These are phyloP conservation scores for Hibiscus tridactylites DNA, from an alignment of 345 rosid genomes.

Conservation along the genomic window DNA sequence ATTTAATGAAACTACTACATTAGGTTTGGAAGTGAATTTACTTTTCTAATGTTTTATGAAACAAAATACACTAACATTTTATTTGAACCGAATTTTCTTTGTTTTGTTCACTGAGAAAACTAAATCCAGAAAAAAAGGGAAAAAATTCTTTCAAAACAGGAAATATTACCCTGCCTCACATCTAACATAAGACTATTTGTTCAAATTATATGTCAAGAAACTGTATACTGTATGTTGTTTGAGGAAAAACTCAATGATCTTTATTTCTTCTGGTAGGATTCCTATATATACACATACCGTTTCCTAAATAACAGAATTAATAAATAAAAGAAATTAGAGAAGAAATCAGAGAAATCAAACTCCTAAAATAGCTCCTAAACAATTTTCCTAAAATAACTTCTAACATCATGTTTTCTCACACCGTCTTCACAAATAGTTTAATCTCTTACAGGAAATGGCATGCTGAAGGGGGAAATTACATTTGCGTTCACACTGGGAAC, in stretches of 20 bases:
- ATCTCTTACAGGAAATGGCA: background rate
- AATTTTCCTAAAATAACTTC: background rate
- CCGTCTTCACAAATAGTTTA: background rate
- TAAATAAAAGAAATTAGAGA: background rate
- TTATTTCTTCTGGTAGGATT: background rate
- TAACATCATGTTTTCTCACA: background rate
- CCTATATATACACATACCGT: background rate
- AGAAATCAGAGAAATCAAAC: background rate
- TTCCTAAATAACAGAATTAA: background rate
- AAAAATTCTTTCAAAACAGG: background rate
- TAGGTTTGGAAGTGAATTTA: background rate
- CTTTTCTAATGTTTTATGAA: background rate
- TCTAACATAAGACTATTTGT: background rate
- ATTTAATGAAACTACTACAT: background rate
- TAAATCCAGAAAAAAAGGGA: background rate
- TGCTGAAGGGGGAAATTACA: conserved; percentile 37
- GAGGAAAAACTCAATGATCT: background rate
- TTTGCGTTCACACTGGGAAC: conserved; percentile 82
- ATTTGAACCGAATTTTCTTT: background rate
- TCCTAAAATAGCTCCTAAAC: background rate
- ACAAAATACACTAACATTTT: background rate
- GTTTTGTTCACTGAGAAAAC: background rate
- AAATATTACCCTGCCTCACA: background rate
- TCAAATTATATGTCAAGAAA: conserved; percentile 4
- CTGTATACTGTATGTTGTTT: background rate